Evolutionary conservation across 306 rosid genomes (phyloP).

Genomic region (Chamaecrista fasciculata): DNA sequence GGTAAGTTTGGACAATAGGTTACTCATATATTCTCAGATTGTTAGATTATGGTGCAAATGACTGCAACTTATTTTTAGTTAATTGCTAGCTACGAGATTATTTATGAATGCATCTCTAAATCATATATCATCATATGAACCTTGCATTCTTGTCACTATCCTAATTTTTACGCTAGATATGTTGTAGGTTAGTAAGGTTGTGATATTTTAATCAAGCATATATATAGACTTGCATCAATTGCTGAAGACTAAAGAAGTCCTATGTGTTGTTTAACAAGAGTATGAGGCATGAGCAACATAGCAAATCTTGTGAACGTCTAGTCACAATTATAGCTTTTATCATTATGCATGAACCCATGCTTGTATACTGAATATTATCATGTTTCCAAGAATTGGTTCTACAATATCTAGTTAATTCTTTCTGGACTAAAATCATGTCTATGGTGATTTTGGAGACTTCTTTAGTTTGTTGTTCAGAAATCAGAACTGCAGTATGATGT

Average conservation of each 20-base stretch:
- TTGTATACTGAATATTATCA: not conserved
- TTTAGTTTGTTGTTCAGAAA: not conserved
- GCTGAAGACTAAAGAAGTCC: not conserved
- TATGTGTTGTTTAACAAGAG: slow-evolving; percentile 3
- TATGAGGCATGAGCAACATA: not conserved
- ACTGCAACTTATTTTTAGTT: slow-evolving; percentile 13
- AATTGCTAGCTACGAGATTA: not conserved
- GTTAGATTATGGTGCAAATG: slow-evolving; percentile 4
- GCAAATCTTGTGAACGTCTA: not conserved
- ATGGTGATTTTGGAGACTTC: not conserved
- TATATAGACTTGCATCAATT: not conserved
- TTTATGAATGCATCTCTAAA: not conserved
- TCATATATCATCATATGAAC: not conserved
- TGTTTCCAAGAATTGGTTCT: not conserved
- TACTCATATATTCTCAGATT: not conserved
- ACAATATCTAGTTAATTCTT: too few relatives aligned
- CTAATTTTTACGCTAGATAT: not conserved
- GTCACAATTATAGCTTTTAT: not conserved
- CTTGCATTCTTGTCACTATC: not conserved
- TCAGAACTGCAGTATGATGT: not conserved
- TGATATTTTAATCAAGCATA: slow-evolving; percentile 2
- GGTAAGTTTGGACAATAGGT: slow-evolving; percentile 35
- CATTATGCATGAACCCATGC: not conserved
- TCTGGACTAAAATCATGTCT: not conserved
- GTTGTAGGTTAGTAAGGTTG: not conserved